Base-by-base conservation (phyloP, 345 rosid genomes). In the Pistacia integerrima region DNA sequence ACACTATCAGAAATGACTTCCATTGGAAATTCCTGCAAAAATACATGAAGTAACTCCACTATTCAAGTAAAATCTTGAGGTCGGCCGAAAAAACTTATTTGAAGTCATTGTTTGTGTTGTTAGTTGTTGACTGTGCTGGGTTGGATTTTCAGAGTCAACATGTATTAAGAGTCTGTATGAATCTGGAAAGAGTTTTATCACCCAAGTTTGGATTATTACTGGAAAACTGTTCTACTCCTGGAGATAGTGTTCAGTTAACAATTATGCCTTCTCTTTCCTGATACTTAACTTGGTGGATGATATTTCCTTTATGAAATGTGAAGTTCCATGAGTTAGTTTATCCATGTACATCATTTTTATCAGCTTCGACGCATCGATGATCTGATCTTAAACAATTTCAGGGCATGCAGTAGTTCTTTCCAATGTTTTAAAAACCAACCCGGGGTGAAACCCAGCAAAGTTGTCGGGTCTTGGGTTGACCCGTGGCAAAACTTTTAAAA, bases 1-100 rank as follows among this genome's bases (percentile, higher is more conserved):
- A 93, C 85, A 96, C 99, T 30, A 92, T 93, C 51, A 89, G 99
- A 77, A 96, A 79, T 73, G 99, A 96, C 82, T 96, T 96, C 81
- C 99, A 96, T 83, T 83, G 95, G 67, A 96, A 92, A 81, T 96
- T 93, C 83, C 88, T 96, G 71, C 97, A 91, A 28, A 93, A 88
- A 83, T 96, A 96, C 88, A 96, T 96, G 98, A 94, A 94, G 82
- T 94, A 87, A 84, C 54, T 13, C 36, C 49, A 0, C 59, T 48
- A 0, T 44, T 11, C 54, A 49, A 25, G 67, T 59, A n/a, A 49
- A 52, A 36, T 38, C 54, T 13, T 30, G 67, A 58, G n/a, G 8
- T 22, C 14, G 8, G 18, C 8, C 1, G 22, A 70, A 67, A 58
- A 6, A 35, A 14, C 36, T 3, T 54, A 65, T 7, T 63, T 41